Evolutionary conservation across 2,329 filamentous ascomycete species (phyloP), one percentile per base, ranked within the genome.

Genomic region (Graphium sp.): DNA sequence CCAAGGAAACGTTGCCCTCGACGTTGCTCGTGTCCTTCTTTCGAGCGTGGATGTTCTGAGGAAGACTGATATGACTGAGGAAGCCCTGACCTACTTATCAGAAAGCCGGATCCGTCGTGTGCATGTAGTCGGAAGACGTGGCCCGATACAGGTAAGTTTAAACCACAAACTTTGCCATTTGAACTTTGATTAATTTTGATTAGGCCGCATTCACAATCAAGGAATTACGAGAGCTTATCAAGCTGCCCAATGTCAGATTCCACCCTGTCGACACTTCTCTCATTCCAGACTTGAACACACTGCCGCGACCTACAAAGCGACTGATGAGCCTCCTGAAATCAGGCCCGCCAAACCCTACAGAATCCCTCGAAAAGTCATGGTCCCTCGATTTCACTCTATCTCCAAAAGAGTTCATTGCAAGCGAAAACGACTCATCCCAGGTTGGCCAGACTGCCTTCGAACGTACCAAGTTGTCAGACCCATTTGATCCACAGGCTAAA

Each of bases 191-290:
- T 20, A 14, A 22, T 35, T 32, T 29, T 22, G 10, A 12, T 4
- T 29, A 87, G 74, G 87, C 83, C 15, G 74, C 89, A 1, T 95
- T 93, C 42, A 94, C 87, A 0, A 92, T 93, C 48, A 95, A 94
- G 50, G 89, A 98, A 55, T 57, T 83, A 11, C 73, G 89, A 20
- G 89, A 98, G 50, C 57, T 98, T 4, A 74, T 93, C 54, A 77
- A 79, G 28, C 62, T 95, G 3, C 66, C 71, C 0, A 58, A 57
- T 1, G 75, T 91, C 7, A 65, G 62, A 10, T 91, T 93, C 42
- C 63, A 74, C 31, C 68, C 77, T 2, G 60, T 87, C 17, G 65
- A 80, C 31, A 49, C 56, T 33, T 56, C 63, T 2, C 56, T 92
- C 6, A 59, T 89, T 26, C 83, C 84, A 0, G 43, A 62, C 1